Percentiles rank a stretch among this genome's conserved stretches.
These are phyloP conservation scores for Skeletonema grethae DNA, from an alignment of 108 stramenopile species.

Conservation along the genomic window DNA sequence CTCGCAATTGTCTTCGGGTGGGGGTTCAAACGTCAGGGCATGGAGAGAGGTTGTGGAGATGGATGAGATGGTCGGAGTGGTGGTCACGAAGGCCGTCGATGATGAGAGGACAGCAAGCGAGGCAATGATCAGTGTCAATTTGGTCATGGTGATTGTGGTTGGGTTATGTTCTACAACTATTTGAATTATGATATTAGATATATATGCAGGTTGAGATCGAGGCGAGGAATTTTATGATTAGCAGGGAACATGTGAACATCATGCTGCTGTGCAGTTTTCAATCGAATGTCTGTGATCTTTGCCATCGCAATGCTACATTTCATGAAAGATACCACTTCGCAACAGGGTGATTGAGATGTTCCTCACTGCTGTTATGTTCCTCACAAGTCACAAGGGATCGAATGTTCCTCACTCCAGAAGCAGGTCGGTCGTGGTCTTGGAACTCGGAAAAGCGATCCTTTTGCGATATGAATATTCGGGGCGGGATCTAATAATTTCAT, in stretches of 20 bases:
- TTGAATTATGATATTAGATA: neutral
- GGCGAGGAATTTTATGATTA: neutral
- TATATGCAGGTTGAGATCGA: neutral
- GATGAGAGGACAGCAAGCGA: neutral
- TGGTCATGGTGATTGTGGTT: neutral
- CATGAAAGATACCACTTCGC: no score
- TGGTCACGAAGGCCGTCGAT: neutral
- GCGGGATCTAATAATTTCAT: neutral
- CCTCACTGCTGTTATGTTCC: no score
- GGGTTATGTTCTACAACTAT: neutral
- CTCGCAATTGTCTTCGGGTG: slow-evolving; percentile 31
- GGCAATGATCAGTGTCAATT: neutral
- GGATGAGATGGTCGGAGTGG: neutral
- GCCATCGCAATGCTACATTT: no score
- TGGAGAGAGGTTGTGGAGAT: slow-evolving; percentile 6
- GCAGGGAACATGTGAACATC: neutral
- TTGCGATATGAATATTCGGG: neutral
- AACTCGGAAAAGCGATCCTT: neutral
- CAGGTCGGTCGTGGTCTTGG: no score
- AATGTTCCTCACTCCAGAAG: no score
- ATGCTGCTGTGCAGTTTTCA: neutral
- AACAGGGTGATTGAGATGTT: slow-evolving; percentile 3
- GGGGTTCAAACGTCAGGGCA: slow-evolving; percentile 24
- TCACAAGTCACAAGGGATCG: no score
- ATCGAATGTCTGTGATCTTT: neutral